Conservation (phyloP, 1,284 basidiomycete genomes). For the Melampsora occidentalis region DNA sequence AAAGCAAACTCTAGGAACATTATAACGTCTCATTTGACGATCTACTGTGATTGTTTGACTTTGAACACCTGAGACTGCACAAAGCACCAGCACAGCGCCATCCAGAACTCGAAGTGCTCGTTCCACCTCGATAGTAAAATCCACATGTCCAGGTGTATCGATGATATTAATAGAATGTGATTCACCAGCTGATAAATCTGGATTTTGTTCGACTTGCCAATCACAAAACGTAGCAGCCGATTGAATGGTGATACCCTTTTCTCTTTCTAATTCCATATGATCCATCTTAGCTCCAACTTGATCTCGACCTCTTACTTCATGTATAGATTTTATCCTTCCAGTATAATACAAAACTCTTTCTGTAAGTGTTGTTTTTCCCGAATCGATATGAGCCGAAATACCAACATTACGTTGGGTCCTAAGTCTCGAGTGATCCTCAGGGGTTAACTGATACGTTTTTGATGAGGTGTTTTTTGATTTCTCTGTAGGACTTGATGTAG, state of each 20-base stretch:
- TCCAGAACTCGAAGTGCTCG: conserved; percentile 92
- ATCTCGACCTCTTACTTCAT: conserved; percentile 94
- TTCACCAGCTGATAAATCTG: conserved; percentile 49
- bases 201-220: conserved; percentile 61
- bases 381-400: conserved; percentile 64
- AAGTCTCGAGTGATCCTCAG: conserved; percentile 52
- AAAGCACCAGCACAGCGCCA: conserved; percentile 92
- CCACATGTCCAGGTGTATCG: conserved; percentile 98
- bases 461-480: neutral
- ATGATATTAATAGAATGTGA: conserved; percentile 78
- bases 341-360: conserved; percentile 97
- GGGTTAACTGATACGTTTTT: conserved; percentile 45
- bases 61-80: conserved; percentile 94
- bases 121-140: conserved; percentile 99
- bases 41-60: conserved; percentile 99
- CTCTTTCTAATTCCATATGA: conserved; percentile 96
- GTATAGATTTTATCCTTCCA: conserved; percentile 90
- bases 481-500: neutral
- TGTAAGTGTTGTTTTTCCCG: conserved; percentile 98
- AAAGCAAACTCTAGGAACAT: conserved; percentile 91
- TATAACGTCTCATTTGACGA: conserved; percentile 95
- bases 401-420: conserved; percentile 56
- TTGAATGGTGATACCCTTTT: conserved; percentile 99
- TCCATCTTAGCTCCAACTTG: conserved; percentile 99
- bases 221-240: conserved; percentile 97